Conservation (phyloP, 2,329 filamentous ascomycete genomes). For the Raffaelea deltoideospora region DNA sequence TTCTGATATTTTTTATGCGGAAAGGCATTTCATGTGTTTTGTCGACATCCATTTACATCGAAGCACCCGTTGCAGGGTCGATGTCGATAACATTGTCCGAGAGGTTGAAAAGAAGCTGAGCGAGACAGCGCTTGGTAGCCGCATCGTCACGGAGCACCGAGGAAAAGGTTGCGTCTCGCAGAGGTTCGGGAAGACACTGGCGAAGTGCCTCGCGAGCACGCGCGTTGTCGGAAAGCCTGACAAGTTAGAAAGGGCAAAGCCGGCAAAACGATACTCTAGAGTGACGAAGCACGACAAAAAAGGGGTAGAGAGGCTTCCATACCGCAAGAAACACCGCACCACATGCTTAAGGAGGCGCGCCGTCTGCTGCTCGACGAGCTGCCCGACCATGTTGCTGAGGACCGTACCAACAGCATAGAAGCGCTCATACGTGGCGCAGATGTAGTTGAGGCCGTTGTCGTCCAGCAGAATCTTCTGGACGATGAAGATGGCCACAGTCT, state of each 20-base stretch:
- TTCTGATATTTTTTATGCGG: neutral
- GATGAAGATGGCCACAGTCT: conserved; percentile 98
- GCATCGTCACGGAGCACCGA: conserved; percentile 93
- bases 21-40: neutral
- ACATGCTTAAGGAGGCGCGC: conserved; percentile 93
- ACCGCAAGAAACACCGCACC: conserved; percentile 91
- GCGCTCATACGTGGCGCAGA: conserved; percentile 94
- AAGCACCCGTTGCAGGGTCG: too few species aligned
- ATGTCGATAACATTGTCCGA: conserved; percentile 73
- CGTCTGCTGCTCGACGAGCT: conserved; percentile 94
- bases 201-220: conserved; percentile 86
- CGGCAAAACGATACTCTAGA: neutral
- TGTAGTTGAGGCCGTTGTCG: conserved; percentile 93
- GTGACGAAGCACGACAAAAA: neutral
- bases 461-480: conserved; percentile 97
- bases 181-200: conserved; percentile 92
- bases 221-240: conserved; percentile 84
- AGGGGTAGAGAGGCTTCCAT: too few species aligned
- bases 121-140: conserved; percentile 90
- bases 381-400: conserved; percentile 95
- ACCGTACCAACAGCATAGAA: conserved; percentile 98
- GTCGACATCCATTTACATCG: conserved; percentile 1
- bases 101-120: conserved; percentile 92
- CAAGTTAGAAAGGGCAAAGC: neutral
- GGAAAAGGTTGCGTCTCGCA: conserved; percentile 95